Percentiles rank a stretch among this genome's conserved stretches.
These are phyloP conservation scores for Hyphodiscus hymeniophilus DNA, from an alignment of 495 filamentous ascomycete species.

Conservation along the genomic window DNA sequence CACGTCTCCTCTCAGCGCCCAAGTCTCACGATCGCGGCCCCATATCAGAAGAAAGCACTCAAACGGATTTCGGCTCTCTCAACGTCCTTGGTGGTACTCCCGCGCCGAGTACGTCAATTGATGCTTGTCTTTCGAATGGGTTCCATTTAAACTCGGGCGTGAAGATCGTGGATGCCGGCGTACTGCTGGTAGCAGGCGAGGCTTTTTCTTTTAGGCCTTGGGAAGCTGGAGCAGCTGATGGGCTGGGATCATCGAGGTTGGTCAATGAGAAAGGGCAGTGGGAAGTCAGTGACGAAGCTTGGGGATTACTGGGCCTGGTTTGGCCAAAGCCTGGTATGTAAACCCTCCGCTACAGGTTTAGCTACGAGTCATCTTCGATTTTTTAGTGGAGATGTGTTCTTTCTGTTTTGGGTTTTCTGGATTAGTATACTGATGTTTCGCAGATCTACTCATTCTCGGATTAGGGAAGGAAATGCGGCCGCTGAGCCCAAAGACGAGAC, in stretches of 20 bases:
- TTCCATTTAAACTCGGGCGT: conserved; percentile 76
- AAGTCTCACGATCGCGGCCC: conserved; percentile 21
- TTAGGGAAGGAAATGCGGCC: conserved; percentile 68
- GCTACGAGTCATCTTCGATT: background rate
- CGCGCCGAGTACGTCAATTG: conserved; percentile 71
- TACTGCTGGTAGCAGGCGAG: conserved; percentile 75
- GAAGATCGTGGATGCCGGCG: conserved; percentile 54
- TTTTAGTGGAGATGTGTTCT: background rate
- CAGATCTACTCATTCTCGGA: conserved; percentile 85
- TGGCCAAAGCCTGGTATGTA: conserved; percentile 81
- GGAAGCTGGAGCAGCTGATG: conserved; percentile 31
- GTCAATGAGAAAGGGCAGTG: conserved; percentile 73
- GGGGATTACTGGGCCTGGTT: conserved; percentile 68
- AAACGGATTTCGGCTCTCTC: conserved; percentile 65
- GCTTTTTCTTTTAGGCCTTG: conserved; percentile 85
- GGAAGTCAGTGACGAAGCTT: conserved; percentile 62
- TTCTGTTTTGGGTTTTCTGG: too few species aligned
- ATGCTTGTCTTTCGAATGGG: conserved; percentile 66
- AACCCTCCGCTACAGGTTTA: too few species aligned
- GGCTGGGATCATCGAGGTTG: conserved; percentile 34
- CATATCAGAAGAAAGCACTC: conserved; percentile 16
- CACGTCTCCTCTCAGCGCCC: conserved; percentile 4
- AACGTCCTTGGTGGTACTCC: conserved; percentile 75
- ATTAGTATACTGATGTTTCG: background rate
- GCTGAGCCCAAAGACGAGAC: conserved; percentile 64